A percentile compares a stretch with the other conserved stretches of the same genome.
Evolutionary conservation across 139 green algal species (phyloP).

Genomic region (Parachlorella kessleri): DNA sequence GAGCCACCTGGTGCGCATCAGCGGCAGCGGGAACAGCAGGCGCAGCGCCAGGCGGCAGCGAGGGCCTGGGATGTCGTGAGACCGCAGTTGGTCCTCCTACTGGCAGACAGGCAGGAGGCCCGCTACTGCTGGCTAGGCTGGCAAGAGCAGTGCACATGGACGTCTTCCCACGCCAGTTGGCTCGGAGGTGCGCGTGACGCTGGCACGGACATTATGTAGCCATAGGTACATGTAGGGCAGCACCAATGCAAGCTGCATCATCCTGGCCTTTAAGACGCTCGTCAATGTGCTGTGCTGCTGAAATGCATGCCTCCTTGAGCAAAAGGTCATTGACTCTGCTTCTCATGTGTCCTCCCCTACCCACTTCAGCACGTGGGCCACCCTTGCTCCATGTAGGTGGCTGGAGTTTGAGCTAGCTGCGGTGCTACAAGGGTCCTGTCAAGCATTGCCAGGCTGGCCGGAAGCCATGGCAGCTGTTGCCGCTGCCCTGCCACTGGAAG

Average conservation of each 20-base stretch:
- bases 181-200: not conserved
- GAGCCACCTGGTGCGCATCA: not conserved
- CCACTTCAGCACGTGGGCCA: too few relatives aligned
- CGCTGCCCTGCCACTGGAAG: not conserved
- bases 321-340: too few relatives aligned
- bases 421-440: not conserved
- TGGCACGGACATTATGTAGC: too few relatives aligned
- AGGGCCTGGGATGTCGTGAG: too few relatives aligned
- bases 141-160: not conserved
- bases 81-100: too few relatives aligned
- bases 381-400: too few relatives aligned
- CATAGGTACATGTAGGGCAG: not conserved
- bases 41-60: not conserved
- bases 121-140: slow-evolving; percentile 6
- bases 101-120: too few relatives aligned
- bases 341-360: not conserved
- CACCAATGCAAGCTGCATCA: not conserved
- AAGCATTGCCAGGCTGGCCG: slow-evolving; percentile 11
- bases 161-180: slow-evolving; percentile 14
- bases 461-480: slow-evolving; percentile 22
- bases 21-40: not conserved
- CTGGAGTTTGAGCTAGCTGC: not conserved
- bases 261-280: not conserved
- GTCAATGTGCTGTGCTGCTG: not conserved
- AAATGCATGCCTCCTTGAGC: not conserved